Percentiles rank a stretch among this genome's conserved stretches.
Conservation (phyloP, 2,329 filamentous ascomycete genomes). For the Xylaria sp. region DNA sequence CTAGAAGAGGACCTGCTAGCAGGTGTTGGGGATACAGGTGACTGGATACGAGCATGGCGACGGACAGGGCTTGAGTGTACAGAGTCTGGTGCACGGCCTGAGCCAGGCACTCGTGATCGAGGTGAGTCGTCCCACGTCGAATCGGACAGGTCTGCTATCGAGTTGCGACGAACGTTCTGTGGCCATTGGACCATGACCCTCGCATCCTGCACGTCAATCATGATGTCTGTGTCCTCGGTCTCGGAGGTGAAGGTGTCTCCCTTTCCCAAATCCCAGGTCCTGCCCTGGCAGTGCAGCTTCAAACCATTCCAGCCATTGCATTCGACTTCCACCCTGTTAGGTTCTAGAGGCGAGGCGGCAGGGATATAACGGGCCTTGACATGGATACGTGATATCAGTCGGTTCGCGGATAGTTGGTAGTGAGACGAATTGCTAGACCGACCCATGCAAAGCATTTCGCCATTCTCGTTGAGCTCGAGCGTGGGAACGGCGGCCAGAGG, state of each 20-base stretch:
- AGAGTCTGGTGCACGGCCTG: constrained; percentile 44
- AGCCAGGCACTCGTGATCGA: constrained; percentile 43
- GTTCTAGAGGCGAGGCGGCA: constrained; percentile 68
- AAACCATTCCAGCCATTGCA: constrained; percentile 97
- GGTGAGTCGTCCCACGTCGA: constrained; percentile 74
- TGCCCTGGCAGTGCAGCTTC: constrained; percentile 88
- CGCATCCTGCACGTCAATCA: constrained; percentile 93
- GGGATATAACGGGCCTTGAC: constrained; percentile 85
- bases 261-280: constrained; percentile 84
- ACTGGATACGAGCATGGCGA: constrained; percentile 64
- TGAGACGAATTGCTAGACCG: constrained; percentile 95
- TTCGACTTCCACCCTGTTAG: constrained; percentile 82
- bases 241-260: constrained; percentile 90
- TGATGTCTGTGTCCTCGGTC: constrained; percentile 85
- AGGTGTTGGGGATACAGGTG: constrained; percentile 73
- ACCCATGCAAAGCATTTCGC: constrained; percentile 84
- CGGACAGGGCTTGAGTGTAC: constrained; percentile 68
- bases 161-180: constrained; percentile 57
- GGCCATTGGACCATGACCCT: constrained; percentile 92
- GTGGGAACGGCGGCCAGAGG: constrained; percentile 85
- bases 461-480: constrained; percentile 79
- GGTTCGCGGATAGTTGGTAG: constrained; percentile 90
- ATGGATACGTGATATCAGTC: constrained; percentile 90
- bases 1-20: constrained; percentile 48
- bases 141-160: constrained; percentile 62